Base-by-base conservation (phyloP, 805 yeast genomes). In the Wickerhamiella sergipiensis region DNA sequence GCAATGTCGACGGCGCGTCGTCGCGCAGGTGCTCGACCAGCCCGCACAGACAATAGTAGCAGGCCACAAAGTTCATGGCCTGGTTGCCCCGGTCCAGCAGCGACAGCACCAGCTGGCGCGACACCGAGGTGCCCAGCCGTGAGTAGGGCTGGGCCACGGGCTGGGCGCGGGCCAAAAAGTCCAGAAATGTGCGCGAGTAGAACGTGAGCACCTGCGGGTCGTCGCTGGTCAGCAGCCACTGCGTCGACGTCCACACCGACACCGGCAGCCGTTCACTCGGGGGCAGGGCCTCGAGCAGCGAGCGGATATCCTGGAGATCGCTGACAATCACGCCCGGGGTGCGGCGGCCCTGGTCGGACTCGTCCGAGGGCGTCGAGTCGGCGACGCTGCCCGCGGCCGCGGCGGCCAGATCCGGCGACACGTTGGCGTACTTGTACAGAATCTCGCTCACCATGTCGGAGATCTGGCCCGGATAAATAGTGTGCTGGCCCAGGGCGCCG, bases 401-500 rank as follows among this genome's bases (percentile, higher is more conserved):
- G 29, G 19, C 2, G 19, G 40, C 40, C 7, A 15, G 19, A 8
- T 29, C 38, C 18, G 45, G 40, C 18, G 53, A 38, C 6, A 9
- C 29, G 10, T 42, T 22, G 19, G 47, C 50, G 49, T 67, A 59
- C 40, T 60, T 52, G n/a, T 52, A 44, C 24, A 71, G 55, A 13
- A 88, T 69, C 52, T 84, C 95, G 26, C 78, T 76, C 18, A 88
- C 70, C 70, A 90, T 81, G 63, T 89, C 97, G 15, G 81, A 75
- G 5, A 83, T 78, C 64, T 92, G 98, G 57, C 87, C 94, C 53
- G 81, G 81, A 63, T 90, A 90, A 60, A 88, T 88, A 12, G 81
- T 76, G 63, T 88, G 95, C 2, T 78, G 75, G 1, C 88, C 80
- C 49, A 90, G 71, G 52, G 83, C 80, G 52, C 81, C 77, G 50